Conservation (phyloP, 176 grass and related monocot genomes). For the Bothriochloa decipiens region DNA sequence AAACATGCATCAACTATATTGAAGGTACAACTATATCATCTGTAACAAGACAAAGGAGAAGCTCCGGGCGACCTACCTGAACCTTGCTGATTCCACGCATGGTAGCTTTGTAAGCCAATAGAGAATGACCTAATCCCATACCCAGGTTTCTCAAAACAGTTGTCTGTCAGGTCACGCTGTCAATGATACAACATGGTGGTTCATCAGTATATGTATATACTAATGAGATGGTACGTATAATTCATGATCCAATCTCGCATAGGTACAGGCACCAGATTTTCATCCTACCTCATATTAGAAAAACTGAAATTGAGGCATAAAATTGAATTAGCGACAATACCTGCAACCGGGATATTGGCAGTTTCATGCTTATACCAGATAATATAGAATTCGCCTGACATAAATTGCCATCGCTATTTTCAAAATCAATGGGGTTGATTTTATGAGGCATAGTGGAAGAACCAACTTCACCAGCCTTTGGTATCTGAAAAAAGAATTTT, state of each 20-base stretch:
- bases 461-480: constrained; percentile 92
- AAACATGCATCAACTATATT: neutral
- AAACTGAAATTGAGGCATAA: constrained; percentile 1
- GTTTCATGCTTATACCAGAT: constrained; percentile 83
- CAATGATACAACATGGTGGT: constrained; percentile 23
- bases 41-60: constrained; percentile 4
- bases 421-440: constrained; percentile 99
- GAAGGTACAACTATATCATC: neutral
- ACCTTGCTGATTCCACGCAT: constrained; percentile 89
- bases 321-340: constrained; percentile 37
- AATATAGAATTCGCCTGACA: constrained; percentile 61
- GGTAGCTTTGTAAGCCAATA: constrained; percentile 84
- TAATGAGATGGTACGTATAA: constrained; percentile 1
- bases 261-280: neutral
- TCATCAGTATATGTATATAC: constrained; percentile 1
- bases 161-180: constrained; percentile 92
- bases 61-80: constrained; percentile 51
- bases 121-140: constrained; percentile 86
- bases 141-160: constrained; percentile 96
- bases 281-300: neutral
- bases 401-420: constrained; percentile 96
- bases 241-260: neutral
- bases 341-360: constrained; percentile 97
- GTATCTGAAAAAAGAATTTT: constrained; percentile 58
- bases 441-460: constrained; percentile 99